Conservation (phyloP, 169 alveolate genomes). For the Besnoitia besnoiti region DNA sequence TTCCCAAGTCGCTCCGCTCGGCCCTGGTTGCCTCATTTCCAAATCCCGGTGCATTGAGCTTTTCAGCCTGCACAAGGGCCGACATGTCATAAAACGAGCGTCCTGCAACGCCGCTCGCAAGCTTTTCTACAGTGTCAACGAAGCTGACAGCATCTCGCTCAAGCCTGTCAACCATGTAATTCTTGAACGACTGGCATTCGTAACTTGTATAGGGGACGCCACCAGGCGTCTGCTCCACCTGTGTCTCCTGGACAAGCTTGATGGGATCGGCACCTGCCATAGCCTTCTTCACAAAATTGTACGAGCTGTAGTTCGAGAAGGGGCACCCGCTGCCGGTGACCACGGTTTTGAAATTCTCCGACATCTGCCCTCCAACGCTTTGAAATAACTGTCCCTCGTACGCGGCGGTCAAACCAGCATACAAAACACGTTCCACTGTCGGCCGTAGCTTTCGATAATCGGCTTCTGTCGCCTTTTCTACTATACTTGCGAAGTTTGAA, state of each 20-base stretch:
- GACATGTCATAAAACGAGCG: not conserved
- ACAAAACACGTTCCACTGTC: not conserved
- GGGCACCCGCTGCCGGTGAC: not conserved
- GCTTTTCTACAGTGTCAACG: not conserved
- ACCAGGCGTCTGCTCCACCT: not conserved
- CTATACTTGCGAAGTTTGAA: not conserved
- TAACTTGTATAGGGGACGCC: not conserved
- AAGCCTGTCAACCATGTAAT: not conserved
- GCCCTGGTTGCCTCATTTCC: not conserved
- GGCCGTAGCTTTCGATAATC: not conserved
- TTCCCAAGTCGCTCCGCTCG: not conserved
- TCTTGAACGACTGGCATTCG: not conserved
- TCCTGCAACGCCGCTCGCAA: not conserved
- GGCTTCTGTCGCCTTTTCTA: not conserved
- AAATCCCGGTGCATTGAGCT: not conserved
- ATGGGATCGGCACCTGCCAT: not conserved
- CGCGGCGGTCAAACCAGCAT: not conserved
- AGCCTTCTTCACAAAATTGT: not conserved
- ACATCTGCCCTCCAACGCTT: not conserved
- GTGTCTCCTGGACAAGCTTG: no score
- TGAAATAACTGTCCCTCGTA: not conserved
- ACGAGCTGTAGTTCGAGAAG: not conserved
- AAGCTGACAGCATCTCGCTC: not conserved
- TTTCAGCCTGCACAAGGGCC: not conserved
- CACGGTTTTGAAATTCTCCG: not conserved